Base-by-base conservation (phyloP, 257 asterid species). In the Cinchona pubescens region DNA sequence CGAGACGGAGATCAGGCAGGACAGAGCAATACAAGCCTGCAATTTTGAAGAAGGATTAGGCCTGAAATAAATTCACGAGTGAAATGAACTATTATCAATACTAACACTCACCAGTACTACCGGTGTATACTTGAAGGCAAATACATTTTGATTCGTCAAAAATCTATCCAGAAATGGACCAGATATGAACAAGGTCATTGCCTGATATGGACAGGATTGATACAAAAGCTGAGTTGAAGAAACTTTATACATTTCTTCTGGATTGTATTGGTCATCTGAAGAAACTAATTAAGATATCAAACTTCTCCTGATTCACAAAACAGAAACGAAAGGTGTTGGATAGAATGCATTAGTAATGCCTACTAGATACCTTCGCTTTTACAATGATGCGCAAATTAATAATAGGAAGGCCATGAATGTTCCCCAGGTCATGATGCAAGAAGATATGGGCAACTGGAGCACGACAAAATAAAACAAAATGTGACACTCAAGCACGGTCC, bases 211-310 rank as follows among this genome's bases (percentile, higher is more conserved):
- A 83, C 96, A 87, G 74, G 97, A 84, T 80, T 93, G 98, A 81
- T 91, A 90, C 81, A 93, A 84, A 71, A 93, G 91, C 74, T 93
- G 97, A 62, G 98, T 93, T 56, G 98, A 93, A 58, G 98, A 90
- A 71, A 91, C 83, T 84, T 90, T 93, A 69, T 81, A n/a, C n/a
- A 90, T 76, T 87, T 91, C 82, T 93, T 93, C 86, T 93, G 97
- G 86, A 93, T 91, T 81, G 96, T 93, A 83, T 93, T 93, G 75
- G 97, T 93, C 98, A 93, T 93, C 97, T 93, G 86, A 80, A 78
- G 84, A 74, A 79, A 67, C 81, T 76, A 79, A 72, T 91, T 86
- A 93, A 88, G 98, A 74, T 78, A 80, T 60, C 82, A 78, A 87
- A 71, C 77, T 77, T 74, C 75, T 18, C 45, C 67, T 16, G 56